Evolutionary conservation across 352 stramenopile genomes (phyloP).

Genomic region (Phytophthora hybrid): DNA sequence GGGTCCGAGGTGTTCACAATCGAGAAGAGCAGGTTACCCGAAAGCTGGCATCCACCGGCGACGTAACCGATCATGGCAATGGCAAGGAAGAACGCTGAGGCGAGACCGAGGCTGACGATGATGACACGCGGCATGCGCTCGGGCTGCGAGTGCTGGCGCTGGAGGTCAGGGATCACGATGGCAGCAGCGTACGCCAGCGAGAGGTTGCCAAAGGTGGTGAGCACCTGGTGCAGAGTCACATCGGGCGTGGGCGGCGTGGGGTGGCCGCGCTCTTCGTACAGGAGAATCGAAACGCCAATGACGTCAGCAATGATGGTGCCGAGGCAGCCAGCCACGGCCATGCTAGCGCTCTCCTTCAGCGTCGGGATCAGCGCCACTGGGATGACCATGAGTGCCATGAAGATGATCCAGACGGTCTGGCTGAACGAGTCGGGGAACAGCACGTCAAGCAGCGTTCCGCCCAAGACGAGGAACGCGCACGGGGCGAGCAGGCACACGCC

Average conservation of each 20-base stretch:
- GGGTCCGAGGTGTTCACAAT: conserved; percentile 37
- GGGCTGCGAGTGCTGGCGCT: conserved; percentile 54
- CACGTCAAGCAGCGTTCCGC: conserved; percentile 45
- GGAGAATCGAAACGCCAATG: conserved; percentile 45
- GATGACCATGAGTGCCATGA: conserved; percentile 50
- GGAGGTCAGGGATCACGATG: conserved; percentile 54
- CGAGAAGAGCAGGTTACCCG: conserved; percentile 63
- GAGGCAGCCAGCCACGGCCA: conserved; percentile 49
- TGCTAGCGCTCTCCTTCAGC: conserved; percentile 51
- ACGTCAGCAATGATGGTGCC: conserved; percentile 56
- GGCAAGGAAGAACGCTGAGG: conserved; percentile 54
- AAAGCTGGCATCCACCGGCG: conserved; percentile 54
- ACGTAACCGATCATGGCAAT: conserved; percentile 47
- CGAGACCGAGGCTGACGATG: conserved; percentile 44
- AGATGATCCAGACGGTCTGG: conserved; percentile 50
- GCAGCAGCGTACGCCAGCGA: conserved; percentile 57
- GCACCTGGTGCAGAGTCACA: conserved; percentile 49
- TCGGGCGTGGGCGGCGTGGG: conserved; percentile 43
- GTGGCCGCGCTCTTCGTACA: conserved; percentile 50
- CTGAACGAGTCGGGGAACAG: conserved; percentile 58
- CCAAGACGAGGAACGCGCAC: conserved; percentile 59
- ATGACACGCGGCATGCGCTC: conserved; percentile 60
- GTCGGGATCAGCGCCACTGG: conserved; percentile 53
- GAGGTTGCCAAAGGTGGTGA: conserved; percentile 57
- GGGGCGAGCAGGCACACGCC: conserved; percentile 49